Evolutionary conservation across 2,329 filamentous ascomycete genomes (phyloP).

Genomic region (Hypoxylon sp.): DNA sequence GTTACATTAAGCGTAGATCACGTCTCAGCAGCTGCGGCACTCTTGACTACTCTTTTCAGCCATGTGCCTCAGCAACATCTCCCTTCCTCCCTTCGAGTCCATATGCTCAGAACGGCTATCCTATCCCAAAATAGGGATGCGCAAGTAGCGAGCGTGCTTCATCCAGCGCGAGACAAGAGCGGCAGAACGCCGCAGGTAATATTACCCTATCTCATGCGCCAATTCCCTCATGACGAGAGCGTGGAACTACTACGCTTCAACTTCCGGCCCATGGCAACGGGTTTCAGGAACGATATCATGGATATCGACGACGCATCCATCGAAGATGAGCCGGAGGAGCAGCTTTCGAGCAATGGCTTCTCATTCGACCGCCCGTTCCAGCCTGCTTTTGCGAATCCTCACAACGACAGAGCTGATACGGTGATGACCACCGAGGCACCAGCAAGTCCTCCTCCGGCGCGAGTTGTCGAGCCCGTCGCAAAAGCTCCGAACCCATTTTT

Average conservation of each 20-base stretch:
- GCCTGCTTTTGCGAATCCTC: slow-evolving; percentile 18
- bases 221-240: slow-evolving; percentile 71
- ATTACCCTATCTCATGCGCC: slow-evolving; percentile 80
- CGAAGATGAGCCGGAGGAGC: slow-evolving; percentile 47
- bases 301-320: slow-evolving; percentile 57
- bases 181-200: slow-evolving; percentile 78
- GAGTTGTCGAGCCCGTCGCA: slow-evolving; percentile 24
- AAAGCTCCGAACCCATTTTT: slow-evolving; percentile 47
- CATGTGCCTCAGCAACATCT: slow-evolving; percentile 75
- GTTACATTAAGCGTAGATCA: slow-evolving; percentile 61
- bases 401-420: slow-evolving; percentile 23
- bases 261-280: slow-evolving; percentile 60
- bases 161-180: slow-evolving; percentile 76
- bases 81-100: slow-evolving; percentile 77
- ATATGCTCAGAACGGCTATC: slow-evolving; percentile 86
- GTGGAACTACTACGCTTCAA: slow-evolving; percentile 79
- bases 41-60: slow-evolving; percentile 74
- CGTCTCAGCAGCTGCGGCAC: slow-evolving; percentile 66
- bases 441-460: slow-evolving; percentile 20
- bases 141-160: slow-evolving; percentile 85
- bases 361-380: slow-evolving; percentile 46
- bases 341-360: slow-evolving; percentile 42
- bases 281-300: slow-evolving; percentile 49
- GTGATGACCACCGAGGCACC: slow-evolving; percentile 24
- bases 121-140: slow-evolving; percentile 76